phyloP scores from a whole-genome alignment of 2,329 filamentous ascomycete genomes.

The Neofusicoccum cordaticola region DNA sequence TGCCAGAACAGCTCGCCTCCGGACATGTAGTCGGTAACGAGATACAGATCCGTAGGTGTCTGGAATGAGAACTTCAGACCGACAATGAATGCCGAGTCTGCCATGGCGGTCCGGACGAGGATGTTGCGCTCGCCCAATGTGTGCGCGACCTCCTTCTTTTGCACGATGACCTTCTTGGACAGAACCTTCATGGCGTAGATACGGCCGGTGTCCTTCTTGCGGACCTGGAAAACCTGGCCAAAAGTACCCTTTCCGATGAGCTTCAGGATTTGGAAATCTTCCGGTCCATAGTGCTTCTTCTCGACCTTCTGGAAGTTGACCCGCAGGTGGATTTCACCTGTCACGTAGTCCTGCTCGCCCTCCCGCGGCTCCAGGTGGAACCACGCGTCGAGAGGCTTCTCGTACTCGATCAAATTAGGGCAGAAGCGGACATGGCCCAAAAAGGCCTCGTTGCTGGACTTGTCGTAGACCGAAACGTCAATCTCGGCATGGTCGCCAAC shows the following conservation, averaged over 20 bases:
- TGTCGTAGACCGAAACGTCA: constrained; percentile 91
- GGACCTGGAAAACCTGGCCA: constrained; percentile 96
- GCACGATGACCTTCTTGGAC: constrained; percentile 99
- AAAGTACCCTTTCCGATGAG: constrained; percentile 98
- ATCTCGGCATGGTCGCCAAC: constrained; percentile 87
- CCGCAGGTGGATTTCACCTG: constrained; percentile 84
- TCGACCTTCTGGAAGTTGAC: constrained; percentile 83
- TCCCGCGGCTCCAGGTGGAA: constrained; percentile 77
- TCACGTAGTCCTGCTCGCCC: constrained; percentile 71
- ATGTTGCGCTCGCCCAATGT: constrained; percentile 97
- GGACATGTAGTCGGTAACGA: constrained; percentile 99
- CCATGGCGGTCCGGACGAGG: constrained; percentile 89
- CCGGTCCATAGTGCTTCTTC: constrained; percentile 87
- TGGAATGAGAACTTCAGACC: constrained; percentile 99
- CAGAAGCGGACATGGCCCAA: constrained; percentile 85
- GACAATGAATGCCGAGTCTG: constrained; percentile 96
- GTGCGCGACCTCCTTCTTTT: constrained; percentile 98
- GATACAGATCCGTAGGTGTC: constrained; percentile 90
- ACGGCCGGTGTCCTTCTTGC: constrained; percentile 91
- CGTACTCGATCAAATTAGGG: constrained; percentile 65
- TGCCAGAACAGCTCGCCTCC: constrained; percentile 99
- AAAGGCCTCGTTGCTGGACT: constrained; percentile 80
- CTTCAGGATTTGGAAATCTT: constrained; percentile 93
- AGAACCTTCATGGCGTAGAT: constrained; percentile 99
- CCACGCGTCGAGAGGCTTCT: constrained; percentile 77